Conservation (phyloP, 352 stramenopile genomes). For the Pythium dissimile region DNA sequence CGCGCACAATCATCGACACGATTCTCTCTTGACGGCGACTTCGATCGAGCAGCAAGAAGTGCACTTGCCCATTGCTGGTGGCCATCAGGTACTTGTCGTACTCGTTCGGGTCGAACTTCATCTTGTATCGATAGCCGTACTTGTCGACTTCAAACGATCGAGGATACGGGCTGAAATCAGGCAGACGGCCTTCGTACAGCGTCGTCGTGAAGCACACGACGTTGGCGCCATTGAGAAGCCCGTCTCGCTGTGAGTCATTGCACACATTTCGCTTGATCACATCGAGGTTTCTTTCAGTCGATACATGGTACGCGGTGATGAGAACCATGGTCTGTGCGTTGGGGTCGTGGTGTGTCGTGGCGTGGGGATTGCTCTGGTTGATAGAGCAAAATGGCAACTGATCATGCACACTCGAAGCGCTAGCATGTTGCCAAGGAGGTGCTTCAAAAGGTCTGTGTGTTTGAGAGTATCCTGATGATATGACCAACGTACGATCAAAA, state of each 20-base stretch:
- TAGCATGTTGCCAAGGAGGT: too few species aligned
- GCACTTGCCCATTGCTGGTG: not conserved
- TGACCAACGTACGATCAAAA: too few species aligned
- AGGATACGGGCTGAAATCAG: constrained; percentile 8
- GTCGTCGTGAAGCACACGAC: constrained; percentile 17
- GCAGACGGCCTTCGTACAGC: not conserved
- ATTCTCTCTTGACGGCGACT: not conserved
- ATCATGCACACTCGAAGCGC: too few species aligned
- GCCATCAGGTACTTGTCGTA: constrained; percentile 13
- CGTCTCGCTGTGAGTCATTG: not conserved
- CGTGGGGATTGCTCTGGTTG: too few species aligned
- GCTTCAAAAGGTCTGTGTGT: too few species aligned
- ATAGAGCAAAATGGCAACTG: too few species aligned
- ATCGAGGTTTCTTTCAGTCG: not conserved
- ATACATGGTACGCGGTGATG: constrained; percentile 15
- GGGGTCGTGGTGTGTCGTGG: too few species aligned
- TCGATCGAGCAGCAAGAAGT: constrained; percentile 6
- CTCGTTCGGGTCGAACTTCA: constrained; percentile 1
- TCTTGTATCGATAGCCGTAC: not conserved
- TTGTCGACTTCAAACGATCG: not conserved
- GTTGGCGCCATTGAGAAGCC: not conserved
- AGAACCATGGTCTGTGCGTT: not conserved
- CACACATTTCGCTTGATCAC: constrained; percentile 2
- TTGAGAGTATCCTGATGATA: too few species aligned
- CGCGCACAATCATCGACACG: constrained; percentile 1